Evolutionary conservation across 257 asterid genomes (phyloP), one percentile per base, ranked within the genome.

Genomic region (Solanum corneliomulleri): DNA sequence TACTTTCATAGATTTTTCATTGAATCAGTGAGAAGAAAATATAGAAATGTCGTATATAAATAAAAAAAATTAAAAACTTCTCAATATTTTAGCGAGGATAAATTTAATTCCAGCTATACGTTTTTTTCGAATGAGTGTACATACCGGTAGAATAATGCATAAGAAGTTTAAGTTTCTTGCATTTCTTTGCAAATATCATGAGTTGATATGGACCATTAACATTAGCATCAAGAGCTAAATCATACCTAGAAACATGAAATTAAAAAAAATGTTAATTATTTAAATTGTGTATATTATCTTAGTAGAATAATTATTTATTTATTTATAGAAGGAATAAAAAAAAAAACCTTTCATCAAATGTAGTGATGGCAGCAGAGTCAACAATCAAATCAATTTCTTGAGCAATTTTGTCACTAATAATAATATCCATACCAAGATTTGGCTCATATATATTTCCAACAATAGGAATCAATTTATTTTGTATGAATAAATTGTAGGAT

Each of bases 301-400:
- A 45, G 37, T 45, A 45, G 52, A 2, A 45, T 45, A 45, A 45
- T 45, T 45, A 45, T 45, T 45, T 66, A 25, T 5, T 25, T 35
- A 35, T 66, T n/a, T 64, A 64, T 15, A 7, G 12, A 45, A 45
- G 52, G 7, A 7, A 71, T 29, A 29, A 21, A 42, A 16, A 8
- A 45, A 9, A 29, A n/a, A 45, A 93, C 94, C 95, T 93, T 71
- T 92, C 93, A 52, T 92, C 81, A 41, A 92, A 91, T 18, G 88
- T 88, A 21, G 94, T 93, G 91, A 87, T 89, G 4, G 94, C 94
- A 21, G 95, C 95, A 25, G 94, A 92, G 37, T 87, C 84, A 5
- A 93, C 39, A 4, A 93, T 92, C 7, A 93, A 89, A 52, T 93
- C 93, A 7, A 90, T 91, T 14, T 92, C 90, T 18, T 89, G 82